phyloP scores from a whole-genome alignment of 805 yeast genomes.

The Metschnikowia baotianmanensis region DNA sequence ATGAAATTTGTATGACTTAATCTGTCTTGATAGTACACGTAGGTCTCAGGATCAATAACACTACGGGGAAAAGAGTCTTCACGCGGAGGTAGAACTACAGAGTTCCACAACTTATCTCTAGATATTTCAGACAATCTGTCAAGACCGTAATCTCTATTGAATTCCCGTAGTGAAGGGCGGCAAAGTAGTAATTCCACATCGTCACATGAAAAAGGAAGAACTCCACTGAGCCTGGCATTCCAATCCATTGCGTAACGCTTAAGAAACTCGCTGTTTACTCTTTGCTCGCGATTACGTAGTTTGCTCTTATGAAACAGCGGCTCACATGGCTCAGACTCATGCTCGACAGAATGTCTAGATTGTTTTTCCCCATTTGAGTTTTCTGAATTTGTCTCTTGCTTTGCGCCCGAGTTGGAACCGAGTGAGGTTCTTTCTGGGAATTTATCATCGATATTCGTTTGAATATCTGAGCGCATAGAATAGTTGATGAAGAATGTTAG shows the following conservation, averaged over 20 bases:
- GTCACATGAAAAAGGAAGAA: conserved; percentile 8
- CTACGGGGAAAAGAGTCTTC: conserved; percentile 32
- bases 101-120: conserved; percentile 18
- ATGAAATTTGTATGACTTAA: conserved; percentile 12
- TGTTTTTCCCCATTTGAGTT: background rate
- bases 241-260: conserved; percentile 20
- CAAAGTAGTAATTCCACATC: conserved; percentile 6
- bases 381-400: too few species aligned
- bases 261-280: conserved; percentile 19
- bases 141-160: conserved; percentile 7
- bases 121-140: conserved; percentile 14
- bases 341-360: background rate
- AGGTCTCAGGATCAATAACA: conserved; percentile 22
- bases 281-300: conserved; percentile 15
- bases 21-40: conserved; percentile 25
- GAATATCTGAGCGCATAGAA: conserved; percentile 6
- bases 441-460: conserved; percentile 1
- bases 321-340: conserved; percentile 1
- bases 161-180: conserved; percentile 5
- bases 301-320: background rate
- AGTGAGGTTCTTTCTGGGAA: background rate
- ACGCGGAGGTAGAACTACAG: conserved; percentile 52
- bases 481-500: conserved; percentile 13
- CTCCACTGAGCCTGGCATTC: conserved; percentile 12
- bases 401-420: too few species aligned